These are phyloP conservation scores for Fusarium sp. DNA, from an alignment of 2,329 filamentous ascomycete species.

Conservation along the genomic window DNA sequence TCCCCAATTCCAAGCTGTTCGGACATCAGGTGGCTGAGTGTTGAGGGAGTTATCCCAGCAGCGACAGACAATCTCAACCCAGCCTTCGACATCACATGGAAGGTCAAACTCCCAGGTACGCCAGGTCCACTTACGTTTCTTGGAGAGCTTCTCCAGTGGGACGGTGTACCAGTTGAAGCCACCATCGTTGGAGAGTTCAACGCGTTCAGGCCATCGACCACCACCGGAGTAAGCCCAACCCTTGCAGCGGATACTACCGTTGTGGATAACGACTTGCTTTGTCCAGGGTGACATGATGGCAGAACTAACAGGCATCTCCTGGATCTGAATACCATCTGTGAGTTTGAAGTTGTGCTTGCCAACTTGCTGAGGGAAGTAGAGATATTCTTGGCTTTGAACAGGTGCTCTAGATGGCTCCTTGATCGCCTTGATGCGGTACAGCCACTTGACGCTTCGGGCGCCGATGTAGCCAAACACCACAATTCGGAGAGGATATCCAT, in stretches of 20 bases:
- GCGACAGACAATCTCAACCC: conserved; percentile 69
- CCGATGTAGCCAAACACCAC: conserved; percentile 77
- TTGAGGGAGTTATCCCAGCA: conserved; percentile 74
- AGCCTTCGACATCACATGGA: conserved; percentile 72
- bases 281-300: conserved; percentile 74
- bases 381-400: conserved; percentile 74
- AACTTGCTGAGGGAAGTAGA: conserved; percentile 76
- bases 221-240: conserved; percentile 72
- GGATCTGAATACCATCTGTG: conserved; percentile 73
- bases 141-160: conserved; percentile 68
- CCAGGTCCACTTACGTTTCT: conserved; percentile 74
- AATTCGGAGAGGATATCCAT: conserved; percentile 72
- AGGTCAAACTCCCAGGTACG: conserved; percentile 72
- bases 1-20: conserved; percentile 73
- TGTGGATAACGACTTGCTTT: conserved; percentile 71
- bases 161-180: conserved; percentile 75
- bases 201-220: conserved; percentile 70
- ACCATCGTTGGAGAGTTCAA: conserved; percentile 73
- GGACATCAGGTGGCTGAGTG: conserved; percentile 67
- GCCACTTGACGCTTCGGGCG: conserved; percentile 73
- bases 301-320: conserved; percentile 77
- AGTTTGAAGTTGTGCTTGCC: conserved; percentile 74
- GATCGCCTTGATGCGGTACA: conserved; percentile 73
- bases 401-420: conserved; percentile 66
- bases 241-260: conserved; percentile 67